phyloP scores from a whole-genome alignment of 2,329 filamentous ascomycete genomes.

The Aotearoamyces nothofagi region DNA sequence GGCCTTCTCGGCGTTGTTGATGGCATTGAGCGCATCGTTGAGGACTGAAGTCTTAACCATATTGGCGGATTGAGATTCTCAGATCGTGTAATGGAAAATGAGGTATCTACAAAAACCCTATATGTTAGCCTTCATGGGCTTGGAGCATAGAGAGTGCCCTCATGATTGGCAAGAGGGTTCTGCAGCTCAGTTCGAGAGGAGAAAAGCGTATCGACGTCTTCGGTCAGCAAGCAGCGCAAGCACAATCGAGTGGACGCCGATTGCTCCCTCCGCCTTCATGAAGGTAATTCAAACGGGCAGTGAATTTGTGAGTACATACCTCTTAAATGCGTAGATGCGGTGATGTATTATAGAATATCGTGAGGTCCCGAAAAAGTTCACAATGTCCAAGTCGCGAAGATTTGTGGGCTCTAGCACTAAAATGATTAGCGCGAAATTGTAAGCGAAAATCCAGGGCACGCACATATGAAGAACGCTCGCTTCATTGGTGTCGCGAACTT shows the following conservation, averaged over 20 bases:
- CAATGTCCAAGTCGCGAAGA: conserved; percentile 2
- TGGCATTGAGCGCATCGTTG: conserved; percentile 96
- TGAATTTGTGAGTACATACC: conserved; percentile 17
- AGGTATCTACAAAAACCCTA: conserved; percentile 41
- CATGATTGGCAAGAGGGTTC: conserved; percentile 44
- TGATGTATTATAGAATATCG: conserved; percentile 1
- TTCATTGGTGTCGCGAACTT: conserved; percentile 2
- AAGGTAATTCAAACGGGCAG: conserved; percentile 11
- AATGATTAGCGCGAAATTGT: neutral
- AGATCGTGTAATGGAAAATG: conserved; percentile 47
- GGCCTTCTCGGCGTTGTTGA: conserved; percentile 99
- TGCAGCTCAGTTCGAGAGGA: conserved; percentile 49
- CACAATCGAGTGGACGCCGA: conserved; percentile 25
- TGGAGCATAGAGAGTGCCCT: conserved; percentile 58
- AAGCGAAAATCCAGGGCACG: neutral
- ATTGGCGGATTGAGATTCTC: conserved; percentile 75
- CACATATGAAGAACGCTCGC: too few relatives aligned
- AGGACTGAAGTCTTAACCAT: conserved; percentile 99
- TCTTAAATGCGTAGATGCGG: conserved; percentile 8
- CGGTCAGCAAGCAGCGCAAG: too few relatives aligned
- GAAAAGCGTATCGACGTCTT: conserved; percentile 43
- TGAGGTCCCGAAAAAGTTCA: conserved; percentile 2
- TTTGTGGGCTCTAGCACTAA: conserved; percentile 1
- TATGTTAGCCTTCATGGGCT: conserved; percentile 47
- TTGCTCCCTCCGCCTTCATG: conserved; percentile 33